Conservation (phyloP, 768 basidiomycete genomes). For the Rhizopogon rudus region DNA sequence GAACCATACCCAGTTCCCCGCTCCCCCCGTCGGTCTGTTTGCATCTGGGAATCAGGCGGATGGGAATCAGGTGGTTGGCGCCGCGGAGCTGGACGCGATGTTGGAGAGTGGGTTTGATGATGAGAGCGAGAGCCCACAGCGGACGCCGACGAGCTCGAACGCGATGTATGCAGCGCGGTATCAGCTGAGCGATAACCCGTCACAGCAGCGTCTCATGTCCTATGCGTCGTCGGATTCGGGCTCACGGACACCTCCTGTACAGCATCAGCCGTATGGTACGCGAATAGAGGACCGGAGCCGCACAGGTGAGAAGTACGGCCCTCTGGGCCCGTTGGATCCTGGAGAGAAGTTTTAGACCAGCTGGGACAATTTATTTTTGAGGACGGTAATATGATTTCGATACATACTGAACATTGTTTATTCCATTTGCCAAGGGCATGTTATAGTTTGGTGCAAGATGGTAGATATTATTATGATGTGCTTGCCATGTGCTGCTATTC, state of each 20-base stretch:
- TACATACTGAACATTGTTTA: conserved; percentile 21
- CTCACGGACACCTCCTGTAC: conserved; percentile 22
- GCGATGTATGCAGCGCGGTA: conserved; percentile 49
- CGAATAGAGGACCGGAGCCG: conserved; percentile 36
- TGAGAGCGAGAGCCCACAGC: conserved; percentile 40
- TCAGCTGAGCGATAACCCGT: conserved; percentile 56
- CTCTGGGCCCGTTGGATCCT: conserved; percentile 58
- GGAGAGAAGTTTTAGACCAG: conserved; percentile 41
- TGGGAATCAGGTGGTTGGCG: conserved; percentile 48
- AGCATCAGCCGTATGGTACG: conserved; percentile 29
- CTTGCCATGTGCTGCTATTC: neutral
- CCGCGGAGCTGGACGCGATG: conserved; percentile 86
- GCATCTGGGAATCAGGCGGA: neutral
- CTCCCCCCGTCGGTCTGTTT: conserved; percentile 75
- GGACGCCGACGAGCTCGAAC: conserved; percentile 17
- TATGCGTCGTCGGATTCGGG: conserved; percentile 45
- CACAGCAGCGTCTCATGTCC: conserved; percentile 30
- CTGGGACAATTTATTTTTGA: neutral
- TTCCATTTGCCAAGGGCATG: conserved; percentile 2
- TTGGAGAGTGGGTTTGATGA: conserved; percentile 89
- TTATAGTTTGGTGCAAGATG: neutral
- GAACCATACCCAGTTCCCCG: conserved; percentile 68
- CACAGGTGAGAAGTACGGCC: conserved; percentile 37
- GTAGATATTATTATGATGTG: neutral
- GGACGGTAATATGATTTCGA: conserved; percentile 16